Evolutionary conservation across 352 stramenopile species (phyloP).

Genomic region (Albugo candida): DNA sequence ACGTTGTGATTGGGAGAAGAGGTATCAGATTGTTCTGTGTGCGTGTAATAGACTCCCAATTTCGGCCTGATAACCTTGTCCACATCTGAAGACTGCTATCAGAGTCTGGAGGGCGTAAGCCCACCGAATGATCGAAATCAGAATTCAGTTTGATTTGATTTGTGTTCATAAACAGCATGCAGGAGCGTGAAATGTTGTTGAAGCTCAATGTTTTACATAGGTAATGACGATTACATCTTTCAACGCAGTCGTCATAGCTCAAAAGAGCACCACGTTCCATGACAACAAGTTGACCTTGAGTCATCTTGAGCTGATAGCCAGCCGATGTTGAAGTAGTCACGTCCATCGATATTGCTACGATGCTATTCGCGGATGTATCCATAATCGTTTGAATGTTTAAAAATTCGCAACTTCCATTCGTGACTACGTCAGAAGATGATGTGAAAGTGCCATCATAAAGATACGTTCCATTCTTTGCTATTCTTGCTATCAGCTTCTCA

Average conservation of each 20-base stretch:
- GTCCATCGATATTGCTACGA: slow-evolving; percentile 13
- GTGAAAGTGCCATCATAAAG: slow-evolving; percentile 8
- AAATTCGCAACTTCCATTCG: slow-evolving; percentile 16
- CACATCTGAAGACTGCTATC: slow-evolving; percentile 14
- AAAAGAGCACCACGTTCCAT: slow-evolving; percentile 20
- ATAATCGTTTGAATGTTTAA: slow-evolving; percentile 27
- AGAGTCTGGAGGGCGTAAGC: slow-evolving; percentile 11
- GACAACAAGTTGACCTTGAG: slow-evolving; percentile 17
- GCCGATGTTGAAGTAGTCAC: slow-evolving; percentile 15
- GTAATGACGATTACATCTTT: slow-evolving; percentile 17
- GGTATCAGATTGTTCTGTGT: not conserved
- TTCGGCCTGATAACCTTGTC: slow-evolving; percentile 16
- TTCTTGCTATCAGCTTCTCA: slow-evolving; percentile 17
- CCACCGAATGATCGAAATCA: slow-evolving; percentile 13
- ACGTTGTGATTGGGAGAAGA: not conserved
- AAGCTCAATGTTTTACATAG: slow-evolving; percentile 16
- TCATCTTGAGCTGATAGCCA: slow-evolving; percentile 19
- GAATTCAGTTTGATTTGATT: slow-evolving; percentile 8
- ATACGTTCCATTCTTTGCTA: slow-evolving; percentile 3
- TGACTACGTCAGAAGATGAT: slow-evolving; percentile 11
- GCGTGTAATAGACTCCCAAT: slow-evolving; percentile 13
- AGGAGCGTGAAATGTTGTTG: slow-evolving; percentile 14
- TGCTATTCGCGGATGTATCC: slow-evolving; percentile 11
- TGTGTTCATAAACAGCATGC: slow-evolving; percentile 23
- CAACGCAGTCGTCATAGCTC: slow-evolving; percentile 16